Evolutionary conservation across 768 basidiomycete species (phyloP).

Genomic region (Leccinum sublutescens): DNA sequence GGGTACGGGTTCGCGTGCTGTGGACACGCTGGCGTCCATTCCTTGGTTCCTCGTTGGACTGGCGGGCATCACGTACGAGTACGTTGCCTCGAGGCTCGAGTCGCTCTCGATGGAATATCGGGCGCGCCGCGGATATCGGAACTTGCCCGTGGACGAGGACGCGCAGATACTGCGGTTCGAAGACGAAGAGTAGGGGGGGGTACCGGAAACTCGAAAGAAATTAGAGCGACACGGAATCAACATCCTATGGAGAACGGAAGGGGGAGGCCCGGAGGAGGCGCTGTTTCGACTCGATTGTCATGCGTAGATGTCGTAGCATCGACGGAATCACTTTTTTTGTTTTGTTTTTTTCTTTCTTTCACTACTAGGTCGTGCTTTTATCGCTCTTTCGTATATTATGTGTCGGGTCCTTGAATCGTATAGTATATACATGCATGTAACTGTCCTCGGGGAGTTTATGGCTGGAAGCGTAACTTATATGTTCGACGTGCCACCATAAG

Average conservation of each 20-base stretch:
- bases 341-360: neutral
- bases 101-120: conserved; percentile 38
- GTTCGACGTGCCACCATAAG: no score
- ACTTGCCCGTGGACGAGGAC: conserved; percentile 83
- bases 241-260: neutral
- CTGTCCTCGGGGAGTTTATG: neutral
- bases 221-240: neutral
- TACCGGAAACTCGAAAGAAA: neutral
- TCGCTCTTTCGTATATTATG: neutral
- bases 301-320: neutral
- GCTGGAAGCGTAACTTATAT: no score
- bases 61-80: conserved; percentile 69
- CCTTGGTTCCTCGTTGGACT: conserved; percentile 89
- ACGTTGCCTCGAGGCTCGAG: conserved; percentile 50
- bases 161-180: conserved; percentile 84
- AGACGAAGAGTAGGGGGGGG: conserved; percentile 54
- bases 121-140: conserved; percentile 65
- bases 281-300: neutral
- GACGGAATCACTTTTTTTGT: neutral
- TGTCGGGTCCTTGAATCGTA: neutral
- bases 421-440: neutral
- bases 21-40: conserved; percentile 80
- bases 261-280: neutral
- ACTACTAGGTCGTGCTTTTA: neutral
- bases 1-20: conserved; percentile 40